Conservation (phyloP, 2,329 filamentous ascomycete genomes). For the Aspergillus pseudoviridinutans region DNA sequence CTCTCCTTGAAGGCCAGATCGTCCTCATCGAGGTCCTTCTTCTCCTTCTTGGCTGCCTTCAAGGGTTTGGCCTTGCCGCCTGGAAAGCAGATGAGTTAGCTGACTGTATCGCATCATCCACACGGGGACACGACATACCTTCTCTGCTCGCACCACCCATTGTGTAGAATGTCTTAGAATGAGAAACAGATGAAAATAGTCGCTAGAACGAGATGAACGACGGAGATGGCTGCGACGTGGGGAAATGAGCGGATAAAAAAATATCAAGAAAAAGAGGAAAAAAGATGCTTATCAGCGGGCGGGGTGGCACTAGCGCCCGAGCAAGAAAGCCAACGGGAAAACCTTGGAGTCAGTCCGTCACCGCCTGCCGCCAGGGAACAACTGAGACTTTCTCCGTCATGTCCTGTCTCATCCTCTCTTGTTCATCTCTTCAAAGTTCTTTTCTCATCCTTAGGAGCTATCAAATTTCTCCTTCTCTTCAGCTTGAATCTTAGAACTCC, state of each 20-base stretch:
- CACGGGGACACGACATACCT: constrained; percentile 42
- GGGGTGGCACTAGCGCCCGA: constrained; percentile 16
- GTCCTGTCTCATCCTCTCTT: background rate
- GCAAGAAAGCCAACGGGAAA: constrained; percentile 14
- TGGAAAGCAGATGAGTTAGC: constrained; percentile 34
- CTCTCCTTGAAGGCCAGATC: constrained; percentile 79
- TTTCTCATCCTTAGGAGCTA: background rate
- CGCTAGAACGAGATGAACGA: background rate
- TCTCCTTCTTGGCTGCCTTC: constrained; percentile 84
- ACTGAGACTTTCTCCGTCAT: constrained; percentile 9
- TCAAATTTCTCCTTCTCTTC: background rate
- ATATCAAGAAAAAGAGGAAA: constrained; percentile 1
- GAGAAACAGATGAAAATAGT: background rate
- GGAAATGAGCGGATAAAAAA: constrained; percentile 4
- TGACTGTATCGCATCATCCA: background rate
- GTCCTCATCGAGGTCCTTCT: constrained; percentile 81
- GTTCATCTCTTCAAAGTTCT: background rate
- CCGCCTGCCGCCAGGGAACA: constrained; percentile 4
- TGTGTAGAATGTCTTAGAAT: constrained; percentile 21
- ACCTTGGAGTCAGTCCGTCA: constrained; percentile 5
- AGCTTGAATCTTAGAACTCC: background rate
- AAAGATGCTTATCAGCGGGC: constrained; percentile 9
- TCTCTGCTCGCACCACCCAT: constrained; percentile 68
- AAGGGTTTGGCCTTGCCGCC: constrained; percentile 80
- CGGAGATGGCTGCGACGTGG: background rate